Evolutionary conservation across 371 early-diverging fungal genomes (phyloP), one percentile per base, ranked within the genome.

Genomic region (Umbelopsis sp.): DNA sequence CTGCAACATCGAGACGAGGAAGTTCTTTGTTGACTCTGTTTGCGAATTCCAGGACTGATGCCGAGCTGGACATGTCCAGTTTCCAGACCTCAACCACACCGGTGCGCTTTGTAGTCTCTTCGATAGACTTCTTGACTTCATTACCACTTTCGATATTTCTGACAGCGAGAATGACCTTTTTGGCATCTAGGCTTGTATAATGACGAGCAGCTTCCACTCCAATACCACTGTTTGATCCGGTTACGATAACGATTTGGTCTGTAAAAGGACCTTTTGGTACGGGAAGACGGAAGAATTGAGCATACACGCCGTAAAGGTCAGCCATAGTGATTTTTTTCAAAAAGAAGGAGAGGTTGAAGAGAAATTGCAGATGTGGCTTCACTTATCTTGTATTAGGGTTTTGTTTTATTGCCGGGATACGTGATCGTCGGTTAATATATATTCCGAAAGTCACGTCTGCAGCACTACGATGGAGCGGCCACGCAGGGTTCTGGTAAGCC

Each of bases 51-150:
- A 16, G 29, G 16, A 57, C 35, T 0, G 37, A 57, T 5, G 12
- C 57, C 14, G 35, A 35, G n/a, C 18, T 35, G 12, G 35, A 37
- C 16, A 18, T 35, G 8, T 37, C 57, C 6, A 57, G 57, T 1
- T 57, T 29, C 57, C 57, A 57, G 16, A 57, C 57, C 32, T 57
- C 57, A 18, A 57, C 57, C 18, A 57, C 57, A 7, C 29, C 57
- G 4, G 18, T 12, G 18, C 57, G 35, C 11, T 57, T 57, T 6
- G 57, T 57, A 18, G 4, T 57, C 32, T 57, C 57, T 18, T 57
- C 37, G 18, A 57, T 57, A 12, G 57, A 57, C 4, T 35, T 57
- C 18, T 57, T 57, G 6, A 29, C 57, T 5, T 57, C 18, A 18
- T 37, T 37, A 16, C 57, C 57, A 14, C 57, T 18, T 35, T 57